These are phyloP conservation scores for Ganoderma leucocontextum DNA, from an alignment of 1,284 basidiomycete genomes.

Conservation along the genomic window DNA sequence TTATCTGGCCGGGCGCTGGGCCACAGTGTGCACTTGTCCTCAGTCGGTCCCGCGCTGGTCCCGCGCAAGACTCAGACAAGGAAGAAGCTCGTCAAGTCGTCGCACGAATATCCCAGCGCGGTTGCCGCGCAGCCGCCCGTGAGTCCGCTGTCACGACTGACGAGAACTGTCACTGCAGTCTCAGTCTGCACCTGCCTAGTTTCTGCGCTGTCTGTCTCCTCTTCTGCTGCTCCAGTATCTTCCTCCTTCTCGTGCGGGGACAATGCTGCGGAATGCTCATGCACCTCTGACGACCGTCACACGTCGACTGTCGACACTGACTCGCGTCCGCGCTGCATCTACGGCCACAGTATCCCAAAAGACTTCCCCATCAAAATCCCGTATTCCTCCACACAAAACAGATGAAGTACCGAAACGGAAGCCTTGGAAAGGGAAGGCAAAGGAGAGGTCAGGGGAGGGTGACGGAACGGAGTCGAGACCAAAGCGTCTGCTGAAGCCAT, in stretches of 20 bases:
- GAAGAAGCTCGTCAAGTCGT: background rate
- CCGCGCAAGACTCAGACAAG: background rate
- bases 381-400: background rate
- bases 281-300: background rate
- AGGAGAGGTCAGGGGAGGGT: background rate
- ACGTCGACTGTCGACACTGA: conserved; percentile 6
- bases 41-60: background rate
- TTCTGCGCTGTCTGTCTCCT: background rate
- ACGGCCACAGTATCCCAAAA: conserved; percentile 1
- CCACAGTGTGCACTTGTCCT: conserved; percentile 4
- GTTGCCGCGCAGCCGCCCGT: conserved; percentile 10
- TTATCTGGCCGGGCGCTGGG: background rate
- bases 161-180: no score
- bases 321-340: conserved; percentile 6
- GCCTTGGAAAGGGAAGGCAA: conserved; percentile 7
- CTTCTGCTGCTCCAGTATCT: background rate
- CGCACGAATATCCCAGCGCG: background rate
- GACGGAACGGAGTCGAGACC: background rate
- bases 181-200: background rate
- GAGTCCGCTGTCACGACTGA: background rate
- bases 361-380: background rate
- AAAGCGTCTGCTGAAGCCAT: conserved; percentile 57
- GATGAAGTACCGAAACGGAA: background rate
- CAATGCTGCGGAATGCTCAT: conserved; percentile 2
- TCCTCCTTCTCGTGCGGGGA: no score